Evolutionary conservation across 345 rosid species (phyloP).

Genomic region (Murraya paniculata): DNA sequence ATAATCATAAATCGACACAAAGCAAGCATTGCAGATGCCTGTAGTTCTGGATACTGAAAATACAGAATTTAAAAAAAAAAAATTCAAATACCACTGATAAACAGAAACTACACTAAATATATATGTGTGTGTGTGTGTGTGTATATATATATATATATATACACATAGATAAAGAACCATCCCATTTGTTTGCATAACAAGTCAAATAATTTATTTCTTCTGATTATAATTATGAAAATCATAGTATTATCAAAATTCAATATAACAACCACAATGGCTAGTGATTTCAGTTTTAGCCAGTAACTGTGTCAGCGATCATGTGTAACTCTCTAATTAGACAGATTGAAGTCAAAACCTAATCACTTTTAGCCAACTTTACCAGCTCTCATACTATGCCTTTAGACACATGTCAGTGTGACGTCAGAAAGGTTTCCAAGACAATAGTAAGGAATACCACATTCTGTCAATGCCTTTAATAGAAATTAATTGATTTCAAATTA

Average conservation of each 20-base stretch:
- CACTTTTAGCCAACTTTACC: not conserved
- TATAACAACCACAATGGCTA: not conserved
- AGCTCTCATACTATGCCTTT: not conserved
- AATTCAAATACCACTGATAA: not conserved
- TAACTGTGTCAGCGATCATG: not conserved
- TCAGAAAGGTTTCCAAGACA: conserved; percentile 3
- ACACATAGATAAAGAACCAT: too few relatives aligned
- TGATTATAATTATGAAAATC: not conserved
- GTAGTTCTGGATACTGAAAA: conserved; percentile 76
- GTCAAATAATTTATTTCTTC: not conserved
- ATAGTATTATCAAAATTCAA: not conserved
- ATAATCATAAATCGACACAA: conserved; percentile 89
- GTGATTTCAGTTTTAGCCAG: not conserved
- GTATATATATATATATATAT: too few relatives aligned
- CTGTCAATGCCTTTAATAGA: not conserved
- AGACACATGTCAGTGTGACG: not conserved
- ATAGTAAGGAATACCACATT: not conserved
- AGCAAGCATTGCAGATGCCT: conserved; percentile 97
- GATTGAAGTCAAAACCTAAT: not conserved
- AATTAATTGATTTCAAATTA: not conserved
- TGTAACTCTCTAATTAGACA: not conserved
- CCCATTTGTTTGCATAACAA: conserved; percentile 6
- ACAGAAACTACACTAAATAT: not conserved
- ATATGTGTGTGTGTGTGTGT: too few relatives aligned
- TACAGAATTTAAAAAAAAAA: not conserved